Evolutionary conservation across 2,329 filamentous ascomycete genomes (phyloP), one percentile per base, ranked within the genome.

Genomic region (Daldinia eschscholtzii): DNA sequence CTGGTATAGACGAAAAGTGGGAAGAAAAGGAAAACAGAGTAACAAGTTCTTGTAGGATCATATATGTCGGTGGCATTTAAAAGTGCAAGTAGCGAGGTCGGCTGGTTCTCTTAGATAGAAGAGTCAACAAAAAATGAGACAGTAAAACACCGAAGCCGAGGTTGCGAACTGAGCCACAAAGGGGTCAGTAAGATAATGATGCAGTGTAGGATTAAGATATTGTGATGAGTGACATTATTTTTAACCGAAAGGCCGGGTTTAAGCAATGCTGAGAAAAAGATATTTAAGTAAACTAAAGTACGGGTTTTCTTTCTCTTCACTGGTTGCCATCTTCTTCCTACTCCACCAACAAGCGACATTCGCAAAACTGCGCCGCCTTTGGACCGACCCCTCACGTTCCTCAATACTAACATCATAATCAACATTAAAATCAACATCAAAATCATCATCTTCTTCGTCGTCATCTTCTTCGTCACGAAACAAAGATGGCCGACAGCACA

Each of bases 401-500:
- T 18, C 26, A 52, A 35, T 3, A 9, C 5, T 4, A 33, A 33
- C 7, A 6, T 6, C 30, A 33, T 2, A 1, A 33, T 1, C 6
- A 35, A 35, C 33, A 35, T 9, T 6, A 35, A 35, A 3, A 35
- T 9, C 33, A 7, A 10, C 33, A 35, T 7, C 6, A 33, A 9
- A 5, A 33, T 37, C 35, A 13, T 39, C 35, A 3, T 6, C 35
- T 13, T 37, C 35, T 2, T 37, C 13, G 5, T 15, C 26, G 12
- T 46, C 20, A 30, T 44, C 13, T 5, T 15, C 26, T 12, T 46
- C 20, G 28, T 44, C 30, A 41, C 35, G 23, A 46, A 46, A 50
- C 26, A 10, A 64, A 67, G 3, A 72, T 72, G 70, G 44, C 61
- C 15, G 41, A 2, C 20, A 58, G 15, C 7, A 28, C 73, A 0